Evolutionary conservation across 371 early-diverging fungal species (phyloP), one percentile per base, ranked within the genome.

Genomic region (Circinella umbellata): DNA sequence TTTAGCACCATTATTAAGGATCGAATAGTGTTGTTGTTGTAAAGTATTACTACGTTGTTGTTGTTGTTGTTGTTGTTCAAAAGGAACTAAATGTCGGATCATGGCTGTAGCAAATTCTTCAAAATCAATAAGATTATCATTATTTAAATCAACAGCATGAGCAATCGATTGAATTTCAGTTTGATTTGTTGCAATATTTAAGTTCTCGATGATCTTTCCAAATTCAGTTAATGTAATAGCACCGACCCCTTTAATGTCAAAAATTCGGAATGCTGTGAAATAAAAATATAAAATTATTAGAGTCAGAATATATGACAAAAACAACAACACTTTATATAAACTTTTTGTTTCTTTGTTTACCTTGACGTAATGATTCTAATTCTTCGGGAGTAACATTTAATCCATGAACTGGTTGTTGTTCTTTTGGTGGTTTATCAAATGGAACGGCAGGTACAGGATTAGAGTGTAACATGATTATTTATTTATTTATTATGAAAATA

Each of bases 41-140:
- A 27, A 27, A 27, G 27, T 27, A 27, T 27, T 27, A 27, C 2
- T 27, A 27, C 27, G 27, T 27, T 27, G 27, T 27, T 27, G 27
- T 27, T 27, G 27, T 2, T 27, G 27, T 2, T 27, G 27, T 27
- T 27, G 27, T 27, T 27, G 27, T 1, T 27, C 27, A 27, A 27
- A 27, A 27, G 27, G 27, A 27, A 27, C 2, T 48, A 76, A 48
- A 61, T 73, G 71, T 17, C 66, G 60, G 35, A 67, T 68, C 81
- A 94, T 91, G 42, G 94, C 81, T 14, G 80, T 75, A 14, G 91
- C 78, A 79, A 94, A 94, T 66, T 91, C 92, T 61, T 91, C 80
- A 66, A 94, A 87, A 73, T 84, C 84, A 36, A 91, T 84, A 8
- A 75, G 76, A 53, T 85, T 80, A 49, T 78, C 76, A 10, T 80